Base-by-base conservation (phyloP, 164 flowering plant genomes). In the Brasenia schreberi region DNA sequence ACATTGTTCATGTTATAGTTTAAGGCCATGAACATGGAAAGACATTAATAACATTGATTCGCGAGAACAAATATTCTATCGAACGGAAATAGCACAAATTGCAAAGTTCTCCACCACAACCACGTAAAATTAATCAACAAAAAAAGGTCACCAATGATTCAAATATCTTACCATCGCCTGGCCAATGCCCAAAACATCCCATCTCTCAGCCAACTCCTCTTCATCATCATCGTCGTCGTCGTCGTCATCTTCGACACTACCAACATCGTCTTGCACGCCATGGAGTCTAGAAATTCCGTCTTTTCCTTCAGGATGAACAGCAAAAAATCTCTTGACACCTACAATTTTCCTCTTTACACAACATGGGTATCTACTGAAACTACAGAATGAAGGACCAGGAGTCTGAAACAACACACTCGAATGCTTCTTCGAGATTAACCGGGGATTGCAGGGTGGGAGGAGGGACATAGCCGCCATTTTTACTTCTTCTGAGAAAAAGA, bases 111-210 rank as follows among this genome's bases (percentile, higher is more conserved):
- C 12, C 61, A 19, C 68, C 39, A 17, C 6, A 19, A 11, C 58
- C 19, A 33, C 52, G 14, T 7, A 33, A n/a, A 7, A 18, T 11
- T 16, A 19, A 44, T 6, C 5, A 43, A 33, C 12, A 49, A 14
- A 49, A 49, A 9, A 49, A 14, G 56, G 56, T 0, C 56, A 33
- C 9, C 56, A 49, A 49, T 9, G 56, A 49, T 33, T 33, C 39
- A 33, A 33, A 58, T 11, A 19, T 61, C 53, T 19, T 78, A 92
- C 98, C 98, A 92, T 92, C 67, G 98, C 98, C 76, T 92, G 98
- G 43, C 96, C 98, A 64, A 92, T 93, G 62, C 98, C 98, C 72
- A 92, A 69, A 12, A 90, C 90, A 73, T 90, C 91, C 98, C 93
- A 92, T 75, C 80, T 82, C 64, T 87, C 90, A 5, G 87, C 90